Conservation (phyloP, 495 filamentous ascomycete species). For the Penicillium psychrofluorescens region DNA sequence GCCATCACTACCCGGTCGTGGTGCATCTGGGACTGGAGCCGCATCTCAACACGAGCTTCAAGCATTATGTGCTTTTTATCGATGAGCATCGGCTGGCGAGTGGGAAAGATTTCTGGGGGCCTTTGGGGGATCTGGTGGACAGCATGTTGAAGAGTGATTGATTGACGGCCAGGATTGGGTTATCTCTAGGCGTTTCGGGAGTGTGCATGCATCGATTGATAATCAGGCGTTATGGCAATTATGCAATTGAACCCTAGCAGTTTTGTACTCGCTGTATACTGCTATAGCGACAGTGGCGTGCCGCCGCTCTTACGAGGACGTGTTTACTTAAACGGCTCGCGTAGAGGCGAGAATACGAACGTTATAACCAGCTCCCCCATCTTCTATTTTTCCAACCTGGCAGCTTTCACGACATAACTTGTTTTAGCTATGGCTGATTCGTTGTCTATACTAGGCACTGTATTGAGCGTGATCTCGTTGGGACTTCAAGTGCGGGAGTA, state of each 20-base stretch:
- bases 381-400: too few species aligned
- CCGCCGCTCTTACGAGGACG: too few species aligned
- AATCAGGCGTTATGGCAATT: neutral
- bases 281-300: too few species aligned
- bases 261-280: too few species aligned
- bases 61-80: slow-evolving; percentile 97
- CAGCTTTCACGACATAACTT: too few species aligned
- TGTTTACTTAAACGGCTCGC: too few species aligned
- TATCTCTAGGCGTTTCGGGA: neutral
- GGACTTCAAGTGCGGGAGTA: slow-evolving; percentile 1
- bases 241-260: too few species aligned
- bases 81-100: slow-evolving; percentile 84
- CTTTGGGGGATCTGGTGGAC: slow-evolving; percentile 92
- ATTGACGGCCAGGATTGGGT: slow-evolving; percentile 5
- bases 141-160: slow-evolving; percentile 93
- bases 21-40: slow-evolving; percentile 92
- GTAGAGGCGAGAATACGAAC: too few species aligned
- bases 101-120: slow-evolving; percentile 96
- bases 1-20: slow-evolving; percentile 97
- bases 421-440: slow-evolving; percentile 1
- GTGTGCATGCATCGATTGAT: too few species aligned
- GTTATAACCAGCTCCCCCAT: too few species aligned
- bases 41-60: slow-evolving; percentile 98
- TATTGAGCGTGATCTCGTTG: neutral
- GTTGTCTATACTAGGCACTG: neutral